Evolutionary conservation across 2,329 filamentous ascomycete species (phyloP), one percentile per base, ranked within the genome.

Genomic region (Claviceps sp.): DNA sequence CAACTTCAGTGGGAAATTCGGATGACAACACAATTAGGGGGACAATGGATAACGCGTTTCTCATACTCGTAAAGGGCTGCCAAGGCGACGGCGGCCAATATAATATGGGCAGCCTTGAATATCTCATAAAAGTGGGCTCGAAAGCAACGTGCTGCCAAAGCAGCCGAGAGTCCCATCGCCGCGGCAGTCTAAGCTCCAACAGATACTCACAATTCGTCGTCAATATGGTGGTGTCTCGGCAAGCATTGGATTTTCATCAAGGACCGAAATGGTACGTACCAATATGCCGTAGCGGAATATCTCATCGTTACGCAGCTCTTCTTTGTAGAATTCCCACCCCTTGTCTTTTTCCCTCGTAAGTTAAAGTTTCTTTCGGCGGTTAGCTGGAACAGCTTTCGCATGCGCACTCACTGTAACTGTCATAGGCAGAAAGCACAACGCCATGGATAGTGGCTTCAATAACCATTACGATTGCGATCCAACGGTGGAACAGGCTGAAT

Each of bases 401-500:
- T 16, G 16, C 30, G 16, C 13, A 45, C 48, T 50, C 20, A 57
- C 56, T 53, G 36, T 54, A 49, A 43, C 50, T 53, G 18, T 59
- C 55, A 41, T 22, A 59, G n/a, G 56, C 55, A 0, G 58, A 59
- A 36, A 60, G 59, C 3, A 52, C 52, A 14, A 55, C 16, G 6
- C 55, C 58, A 60, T 85, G 82, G 0, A 78, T 63, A 5, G 82
- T 67, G 13, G 77, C 79, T 56, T 82, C 71, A 1, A 81, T 53
- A 0, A 78, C 78, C 14, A 78, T 70, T 13, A 81, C 67, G 43
- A 79, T 68, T 2, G 81, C 81, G 9, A 81, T 69, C 68, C 78
- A 79, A 8, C 81, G 74, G 63, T 85, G 81, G 53, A 83, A 83
- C 34, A 76, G 69, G 58, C 78, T 84, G 58, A 78, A 84, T 0